Conservation (phyloP, 2,329 filamentous ascomycete genomes). For the Diplocarpon mali region DNA sequence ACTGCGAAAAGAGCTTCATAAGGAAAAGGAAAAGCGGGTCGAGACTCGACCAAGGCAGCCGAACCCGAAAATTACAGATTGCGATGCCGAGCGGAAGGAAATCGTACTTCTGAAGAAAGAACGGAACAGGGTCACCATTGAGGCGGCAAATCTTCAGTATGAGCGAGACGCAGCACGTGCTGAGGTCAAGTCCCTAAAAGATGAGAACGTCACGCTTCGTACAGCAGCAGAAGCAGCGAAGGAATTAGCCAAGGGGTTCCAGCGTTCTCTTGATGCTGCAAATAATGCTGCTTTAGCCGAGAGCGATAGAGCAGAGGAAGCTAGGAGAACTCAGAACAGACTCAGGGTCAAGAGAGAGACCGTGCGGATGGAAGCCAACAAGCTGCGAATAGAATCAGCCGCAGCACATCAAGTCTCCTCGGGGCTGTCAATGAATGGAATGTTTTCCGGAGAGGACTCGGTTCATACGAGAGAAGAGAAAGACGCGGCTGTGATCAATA, state of each 20-base stretch:
- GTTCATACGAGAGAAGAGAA: neutral
- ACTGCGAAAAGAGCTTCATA: neutral
- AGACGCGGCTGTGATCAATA: neutral
- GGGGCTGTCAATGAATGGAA: neutral
- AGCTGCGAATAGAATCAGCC: neutral
- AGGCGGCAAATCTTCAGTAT: neutral
- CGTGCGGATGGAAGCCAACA: neutral
- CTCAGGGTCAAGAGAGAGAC: neutral
- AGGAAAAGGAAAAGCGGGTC: neutral
- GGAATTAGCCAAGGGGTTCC: neutral
- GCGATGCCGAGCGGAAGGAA: neutral
- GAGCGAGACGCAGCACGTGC: neutral
- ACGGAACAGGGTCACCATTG: neutral
- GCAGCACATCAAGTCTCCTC: neutral
- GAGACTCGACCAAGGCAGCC: neutral
- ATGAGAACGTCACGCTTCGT: neutral
- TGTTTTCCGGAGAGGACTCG: neutral
- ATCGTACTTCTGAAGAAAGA: neutral
- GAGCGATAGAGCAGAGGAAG: neutral
- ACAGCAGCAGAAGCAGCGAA: neutral
- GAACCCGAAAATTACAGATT: neutral
- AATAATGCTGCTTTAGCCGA: conserved; percentile 3
- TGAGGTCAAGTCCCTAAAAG: neutral
- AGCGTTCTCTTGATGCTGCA: neutral
- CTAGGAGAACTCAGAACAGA: neutral